A percentile compares a stretch with the other conserved stretches of the same genome.
Conservation (phyloP, 257 asterid species). For the Nicotiana tomentosiformis region DNA sequence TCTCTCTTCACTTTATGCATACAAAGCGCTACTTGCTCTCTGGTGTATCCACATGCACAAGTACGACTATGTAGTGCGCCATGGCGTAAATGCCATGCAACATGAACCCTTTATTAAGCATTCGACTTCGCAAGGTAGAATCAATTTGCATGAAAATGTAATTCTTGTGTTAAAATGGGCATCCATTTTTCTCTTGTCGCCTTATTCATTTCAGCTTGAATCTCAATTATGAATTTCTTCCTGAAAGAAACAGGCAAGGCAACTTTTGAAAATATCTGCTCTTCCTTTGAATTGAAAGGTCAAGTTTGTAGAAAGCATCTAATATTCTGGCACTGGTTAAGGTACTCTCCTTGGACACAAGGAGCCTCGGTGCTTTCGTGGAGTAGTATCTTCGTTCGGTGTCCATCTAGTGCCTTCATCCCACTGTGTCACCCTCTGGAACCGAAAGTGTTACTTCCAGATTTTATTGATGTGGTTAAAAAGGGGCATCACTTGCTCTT, state of each 20-base stretch:
- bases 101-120: neutral
- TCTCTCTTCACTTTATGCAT: neutral
- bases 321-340: neutral
- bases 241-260: neutral
- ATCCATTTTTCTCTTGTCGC: neutral
- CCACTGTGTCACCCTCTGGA: neutral
- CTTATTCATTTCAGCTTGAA: neutral
- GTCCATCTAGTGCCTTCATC: neutral
- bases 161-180: neutral
- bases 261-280: neutral
- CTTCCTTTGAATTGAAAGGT: neutral
- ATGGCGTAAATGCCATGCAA: neutral
- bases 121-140: neutral
- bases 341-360: neutral
- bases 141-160: neutral
- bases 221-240: neutral
- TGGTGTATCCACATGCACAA: neutral
- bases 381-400: neutral
- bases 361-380: neutral
- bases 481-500: neutral
- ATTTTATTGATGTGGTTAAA: neutral
- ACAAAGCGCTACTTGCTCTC: neutral
- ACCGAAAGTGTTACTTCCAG: neutral
- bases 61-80: neutral
- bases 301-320: neutral